Base-by-base conservation (phyloP, 2,329 filamentous ascomycete genomes). In the Penicillium sp. region DNA sequence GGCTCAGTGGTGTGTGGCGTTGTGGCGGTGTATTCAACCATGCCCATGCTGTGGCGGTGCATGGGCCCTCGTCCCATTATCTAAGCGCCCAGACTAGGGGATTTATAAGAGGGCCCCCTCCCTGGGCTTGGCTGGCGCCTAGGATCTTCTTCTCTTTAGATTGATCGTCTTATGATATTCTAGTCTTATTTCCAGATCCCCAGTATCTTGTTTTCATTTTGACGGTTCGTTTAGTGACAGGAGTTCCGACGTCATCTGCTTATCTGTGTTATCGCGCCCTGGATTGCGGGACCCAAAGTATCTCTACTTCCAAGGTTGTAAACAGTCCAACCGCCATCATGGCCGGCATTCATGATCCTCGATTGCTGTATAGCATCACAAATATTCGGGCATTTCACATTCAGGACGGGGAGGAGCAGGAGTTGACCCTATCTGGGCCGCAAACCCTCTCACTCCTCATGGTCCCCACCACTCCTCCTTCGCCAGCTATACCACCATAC, bases 401-500 rank as follows among this genome's bases (percentile, higher is more conserved):
- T 58, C 85, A 91, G 73, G 85, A 96, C 82, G 93, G 94, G 74
- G 84, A 88, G 64, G 92, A 97, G 75, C 80, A 88, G 53, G 83
- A 85, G 14, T 85, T 99, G 67, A 97, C 91, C 14, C 86, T 89
- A 1, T 88, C 89, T 2, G 92, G 92, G 2, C 88, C 92, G 18
- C 92, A 97, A 77, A 97, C 92, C 0, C 82, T 99, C 51, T 96
- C 93, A 22, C 82, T 97, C 54, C 78, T 97, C 67, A 97, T 97
- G 93, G 93, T 97, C 18, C 93, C 93, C 6, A 97, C 93, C 3
- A 89, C 88, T 15, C 90, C 88, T 15, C 90, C 90, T 27, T 84
- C 88, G 23, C 89, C 81, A 59, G 75, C 82, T 46, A 79, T 81
- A 60, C 71, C 53, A 42, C 52, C 58, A 40, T 56, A 58, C 46